Percentiles rank a stretch among this genome's conserved stretches.
phyloP scores from a whole-genome alignment of 768 basidiomycete species.

The Naematelia aurantialba region DNA sequence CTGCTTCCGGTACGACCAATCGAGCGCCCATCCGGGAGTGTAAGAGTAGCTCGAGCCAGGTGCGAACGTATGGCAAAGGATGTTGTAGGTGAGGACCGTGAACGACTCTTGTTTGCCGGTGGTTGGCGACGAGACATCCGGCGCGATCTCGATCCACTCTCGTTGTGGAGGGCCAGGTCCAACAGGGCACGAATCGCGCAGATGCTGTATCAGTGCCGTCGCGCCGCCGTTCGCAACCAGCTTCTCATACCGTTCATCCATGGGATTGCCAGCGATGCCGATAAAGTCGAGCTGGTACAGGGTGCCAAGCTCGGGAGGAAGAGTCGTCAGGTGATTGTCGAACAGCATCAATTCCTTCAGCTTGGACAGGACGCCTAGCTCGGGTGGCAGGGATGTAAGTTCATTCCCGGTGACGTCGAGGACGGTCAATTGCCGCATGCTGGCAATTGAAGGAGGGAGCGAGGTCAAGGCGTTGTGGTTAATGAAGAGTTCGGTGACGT shows the following conservation, averaged over 20 bases:
- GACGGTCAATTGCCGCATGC: slow-evolving; percentile 76
- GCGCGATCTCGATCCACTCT: slow-evolving; percentile 60
- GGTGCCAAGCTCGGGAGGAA: slow-evolving; percentile 83
- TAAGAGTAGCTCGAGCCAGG: slow-evolving; percentile 88
- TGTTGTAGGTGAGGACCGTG: slow-evolving; percentile 84
- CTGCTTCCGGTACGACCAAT: slow-evolving; percentile 92
- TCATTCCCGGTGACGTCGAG: slow-evolving; percentile 90
- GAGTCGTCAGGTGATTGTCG: slow-evolving; percentile 82
- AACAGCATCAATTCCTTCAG: slow-evolving; percentile 91
- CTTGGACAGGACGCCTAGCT: slow-evolving; percentile 83
- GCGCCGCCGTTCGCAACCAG: slow-evolving; percentile 96
- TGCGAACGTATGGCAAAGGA: slow-evolving; percentile 85
- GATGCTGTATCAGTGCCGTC: slow-evolving; percentile 72
- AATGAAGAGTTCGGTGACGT: slow-evolving; percentile 89
- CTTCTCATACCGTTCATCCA: slow-evolving; percentile 69
- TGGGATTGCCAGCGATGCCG: slow-evolving; percentile 94
- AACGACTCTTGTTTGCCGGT: slow-evolving; percentile 61
- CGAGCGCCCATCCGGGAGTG: slow-evolving; percentile 91
- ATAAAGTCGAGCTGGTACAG: slow-evolving; percentile 87
- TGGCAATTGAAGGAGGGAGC: slow-evolving; percentile 77
- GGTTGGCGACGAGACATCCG: slow-evolving; percentile 28
- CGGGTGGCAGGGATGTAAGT: slow-evolving; percentile 70
- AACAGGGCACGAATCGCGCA: slow-evolving; percentile 89
- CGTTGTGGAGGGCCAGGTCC: slow-evolving; percentile 77
- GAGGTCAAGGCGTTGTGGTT: slow-evolving; percentile 83